These are phyloP conservation scores for Wickerhamiella domercqiae DNA, from an alignment of 805 yeast species.

Conservation along the genomic window DNA sequence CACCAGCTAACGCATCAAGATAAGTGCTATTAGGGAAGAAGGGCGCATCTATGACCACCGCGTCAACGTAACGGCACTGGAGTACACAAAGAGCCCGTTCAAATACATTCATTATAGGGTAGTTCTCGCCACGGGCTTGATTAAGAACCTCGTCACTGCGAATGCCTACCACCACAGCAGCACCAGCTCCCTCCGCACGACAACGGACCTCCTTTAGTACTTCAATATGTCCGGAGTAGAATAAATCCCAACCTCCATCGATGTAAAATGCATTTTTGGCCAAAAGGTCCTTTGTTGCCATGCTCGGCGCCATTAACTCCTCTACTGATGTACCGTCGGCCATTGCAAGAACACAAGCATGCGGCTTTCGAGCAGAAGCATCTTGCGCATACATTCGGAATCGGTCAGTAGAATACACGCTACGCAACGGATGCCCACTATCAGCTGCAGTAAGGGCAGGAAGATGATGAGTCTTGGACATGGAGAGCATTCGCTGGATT, in stretches of 20 bases:
- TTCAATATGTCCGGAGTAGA: conserved; percentile 85
- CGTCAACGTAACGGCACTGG: conserved; percentile 76
- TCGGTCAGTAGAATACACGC: conserved; percentile 9
- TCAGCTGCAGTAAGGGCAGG: conserved; percentile 20
- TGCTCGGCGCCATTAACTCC: conserved; percentile 8
- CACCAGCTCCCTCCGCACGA: conserved; percentile 25
- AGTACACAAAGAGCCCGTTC: conserved; percentile 79
- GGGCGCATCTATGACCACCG: conserved; percentile 59
- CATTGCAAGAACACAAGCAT: conserved; percentile 14
- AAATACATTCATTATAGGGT: conserved; percentile 74
- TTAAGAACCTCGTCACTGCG: conserved; percentile 45
- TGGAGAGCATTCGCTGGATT: conserved; percentile 70
- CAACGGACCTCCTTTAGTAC: conserved; percentile 38
- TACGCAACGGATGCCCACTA: conserved; percentile 7
- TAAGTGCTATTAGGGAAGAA: conserved; percentile 28
- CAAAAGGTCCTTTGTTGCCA: conserved; percentile 7
- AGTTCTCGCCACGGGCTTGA: conserved; percentile 41
- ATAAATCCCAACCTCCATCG: conserved; percentile 80
- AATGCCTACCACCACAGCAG: conserved; percentile 51
- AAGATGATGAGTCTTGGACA: conserved; percentile 44
- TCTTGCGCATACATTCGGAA: conserved; percentile 15
- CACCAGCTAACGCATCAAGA: conserved; percentile 22
- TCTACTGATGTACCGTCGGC: conserved; percentile 3
- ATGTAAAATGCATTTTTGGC: conserved; percentile 33
- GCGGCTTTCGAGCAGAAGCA: conserved; percentile 12